Evolutionary conservation across 306 rosid species (phyloP).

Genomic region (Cicer cuneatum): DNA sequence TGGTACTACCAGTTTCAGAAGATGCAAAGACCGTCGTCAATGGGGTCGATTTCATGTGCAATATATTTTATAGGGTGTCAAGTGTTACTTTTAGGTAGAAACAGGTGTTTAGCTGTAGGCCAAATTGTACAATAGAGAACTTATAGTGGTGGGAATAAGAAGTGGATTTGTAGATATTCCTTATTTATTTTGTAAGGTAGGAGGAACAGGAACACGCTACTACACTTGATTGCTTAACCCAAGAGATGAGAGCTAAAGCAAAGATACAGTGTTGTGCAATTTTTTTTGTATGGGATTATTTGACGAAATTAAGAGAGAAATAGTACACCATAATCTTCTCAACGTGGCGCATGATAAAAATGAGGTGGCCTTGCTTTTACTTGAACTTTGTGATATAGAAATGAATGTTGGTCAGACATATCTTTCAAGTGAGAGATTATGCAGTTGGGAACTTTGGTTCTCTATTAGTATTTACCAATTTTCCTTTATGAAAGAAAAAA

Average conservation of each 20-base stretch:
- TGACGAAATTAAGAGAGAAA: conserved; percentile 1
- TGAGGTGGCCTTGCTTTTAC: conserved; percentile 5
- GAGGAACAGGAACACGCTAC: conserved; percentile 30
- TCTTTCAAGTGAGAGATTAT: background rate
- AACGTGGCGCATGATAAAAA: background rate
- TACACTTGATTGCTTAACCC: background rate
- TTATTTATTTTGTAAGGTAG: conserved; percentile 32
- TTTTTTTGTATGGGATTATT: conserved; percentile 15
- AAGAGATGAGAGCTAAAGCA: conserved; percentile 19
- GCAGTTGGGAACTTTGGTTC: background rate
- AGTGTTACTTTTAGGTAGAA: conserved; percentile 32
- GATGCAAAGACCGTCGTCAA: background rate
- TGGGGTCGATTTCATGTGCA: conserved; percentile 32
- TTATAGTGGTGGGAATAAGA: conserved; percentile 40
- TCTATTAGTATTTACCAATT: background rate
- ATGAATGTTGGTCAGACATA: background rate
- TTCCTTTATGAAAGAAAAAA: background rate
- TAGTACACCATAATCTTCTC: background rate
- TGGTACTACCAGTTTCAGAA: conserved; percentile 17
- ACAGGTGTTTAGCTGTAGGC: conserved; percentile 42
- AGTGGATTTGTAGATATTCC: conserved; percentile 43
- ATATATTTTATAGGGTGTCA: conserved; percentile 51
- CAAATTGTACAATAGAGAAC: conserved; percentile 53
- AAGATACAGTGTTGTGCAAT: conserved; percentile 19
- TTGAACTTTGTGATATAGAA: background rate